phyloP scores from a whole-genome alignment of 1,284 basidiomycete species.

The Xerocomus amazonicus region DNA sequence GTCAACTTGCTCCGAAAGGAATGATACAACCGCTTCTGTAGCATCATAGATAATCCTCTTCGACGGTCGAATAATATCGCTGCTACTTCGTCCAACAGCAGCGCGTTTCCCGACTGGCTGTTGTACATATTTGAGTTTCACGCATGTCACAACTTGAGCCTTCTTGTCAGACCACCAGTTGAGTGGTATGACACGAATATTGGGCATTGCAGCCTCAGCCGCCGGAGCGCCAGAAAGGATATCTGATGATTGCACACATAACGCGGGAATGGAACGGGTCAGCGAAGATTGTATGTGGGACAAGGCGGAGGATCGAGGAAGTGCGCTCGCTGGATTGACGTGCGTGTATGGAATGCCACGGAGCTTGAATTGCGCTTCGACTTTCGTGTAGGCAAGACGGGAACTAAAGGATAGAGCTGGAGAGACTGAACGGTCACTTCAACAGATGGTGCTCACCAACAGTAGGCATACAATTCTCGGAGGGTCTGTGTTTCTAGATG shows the following conservation, averaged over 20 bases:
- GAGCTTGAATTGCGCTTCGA: constrained; percentile 84
- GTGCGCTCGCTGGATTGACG: constrained; percentile 56
- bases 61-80: constrained; percentile 69
- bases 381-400: constrained; percentile 83
- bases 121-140: constrained; percentile 84
- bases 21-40: constrained; percentile 78
- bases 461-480: constrained; percentile 74
- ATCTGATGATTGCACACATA: constrained; percentile 78
- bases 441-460: constrained; percentile 50
- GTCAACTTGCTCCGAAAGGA: constrained; percentile 81
- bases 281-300: constrained; percentile 64
- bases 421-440: not conserved
- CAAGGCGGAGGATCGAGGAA: constrained; percentile 44
- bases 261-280: constrained; percentile 69
- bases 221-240: constrained; percentile 79
- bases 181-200: constrained; percentile 82
- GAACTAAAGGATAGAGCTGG: constrained; percentile 48
- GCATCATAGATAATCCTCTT: constrained; percentile 86
- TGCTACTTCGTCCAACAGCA: constrained; percentile 40
- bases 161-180: constrained; percentile 87
- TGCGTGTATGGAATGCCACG: constrained; percentile 77
- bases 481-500: constrained; percentile 65
- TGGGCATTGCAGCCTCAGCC: constrained; percentile 86
- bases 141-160: constrained; percentile 77
- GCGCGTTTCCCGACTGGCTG: constrained; percentile 74